Conservation (phyloP, 139 green algal genomes). For the Coelastrella sp. region DNA sequence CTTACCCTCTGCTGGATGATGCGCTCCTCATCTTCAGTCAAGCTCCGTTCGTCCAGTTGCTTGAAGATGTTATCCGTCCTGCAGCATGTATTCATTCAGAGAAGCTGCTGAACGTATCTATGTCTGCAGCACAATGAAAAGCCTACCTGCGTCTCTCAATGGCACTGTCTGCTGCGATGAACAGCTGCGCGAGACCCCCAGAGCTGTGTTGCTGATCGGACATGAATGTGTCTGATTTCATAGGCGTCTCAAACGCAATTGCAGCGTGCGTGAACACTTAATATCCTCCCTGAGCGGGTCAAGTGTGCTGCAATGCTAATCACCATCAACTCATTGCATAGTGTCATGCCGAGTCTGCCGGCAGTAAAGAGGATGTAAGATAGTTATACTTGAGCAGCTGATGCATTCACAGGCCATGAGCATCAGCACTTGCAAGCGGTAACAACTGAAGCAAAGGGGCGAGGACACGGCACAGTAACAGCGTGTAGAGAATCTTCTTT, state of each 20-base stretch:
- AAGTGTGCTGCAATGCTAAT: not conserved
- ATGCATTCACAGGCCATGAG: too few relatives aligned
- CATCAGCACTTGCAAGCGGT: too few relatives aligned
- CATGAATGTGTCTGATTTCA: not conserved
- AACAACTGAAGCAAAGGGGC: too few relatives aligned
- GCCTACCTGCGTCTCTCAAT: conserved; percentile 40
- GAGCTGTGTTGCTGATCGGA: not conserved
- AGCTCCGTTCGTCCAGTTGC: conserved; percentile 75
- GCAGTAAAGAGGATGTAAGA: too few relatives aligned
- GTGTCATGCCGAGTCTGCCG: too few relatives aligned
- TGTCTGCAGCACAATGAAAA: too few relatives aligned
- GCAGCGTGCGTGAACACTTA: not conserved
- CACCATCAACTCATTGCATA: not conserved
- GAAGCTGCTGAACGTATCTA: too few relatives aligned
- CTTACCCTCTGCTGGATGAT: conserved; percentile 84
- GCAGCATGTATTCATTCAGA: too few relatives aligned
- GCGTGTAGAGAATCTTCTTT: too few relatives aligned
- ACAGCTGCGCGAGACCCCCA: conserved; percentile 30
- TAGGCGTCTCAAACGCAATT: not conserved
- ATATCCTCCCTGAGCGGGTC: not conserved
- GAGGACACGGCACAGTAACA: too few relatives aligned
- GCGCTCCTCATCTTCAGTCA: conserved; percentile 79
- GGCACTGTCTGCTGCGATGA: conserved; percentile 27
- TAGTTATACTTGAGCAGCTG: too few relatives aligned
- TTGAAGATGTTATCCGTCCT: conserved; percentile 87